Percentiles rank a stretch among this genome's conserved stretches.
Evolutionary conservation across 768 basidiomycete genomes (phyloP).

Genomic region (Mycena maculata): DNA sequence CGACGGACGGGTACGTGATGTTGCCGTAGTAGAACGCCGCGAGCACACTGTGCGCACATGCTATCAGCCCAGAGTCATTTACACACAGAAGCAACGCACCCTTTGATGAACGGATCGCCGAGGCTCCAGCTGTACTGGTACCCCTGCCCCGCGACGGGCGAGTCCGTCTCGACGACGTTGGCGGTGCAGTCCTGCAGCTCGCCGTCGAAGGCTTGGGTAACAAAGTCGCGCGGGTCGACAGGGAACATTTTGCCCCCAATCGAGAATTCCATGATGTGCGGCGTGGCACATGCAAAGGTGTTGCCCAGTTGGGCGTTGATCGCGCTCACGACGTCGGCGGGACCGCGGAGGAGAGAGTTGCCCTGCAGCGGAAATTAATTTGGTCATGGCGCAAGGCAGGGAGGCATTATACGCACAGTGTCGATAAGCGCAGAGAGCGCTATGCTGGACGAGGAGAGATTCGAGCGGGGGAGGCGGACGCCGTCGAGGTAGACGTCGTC

Average conservation of each 20-base stretch:
- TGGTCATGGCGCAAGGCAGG: too few relatives aligned
- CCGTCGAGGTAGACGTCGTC: conserved; percentile 82
- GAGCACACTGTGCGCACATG: conserved; percentile 59
- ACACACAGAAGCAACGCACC: conserved; percentile 54
- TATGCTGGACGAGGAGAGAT: conserved; percentile 58
- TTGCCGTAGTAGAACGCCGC: conserved; percentile 81
- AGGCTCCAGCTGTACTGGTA: conserved; percentile 84
- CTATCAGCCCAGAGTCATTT: neutral
- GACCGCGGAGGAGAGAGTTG: conserved; percentile 82
- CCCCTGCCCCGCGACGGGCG: conserved; percentile 62
- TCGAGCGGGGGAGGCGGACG: conserved; percentile 66
- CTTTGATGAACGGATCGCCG: conserved; percentile 80
- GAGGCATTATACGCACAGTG: conserved; percentile 70
- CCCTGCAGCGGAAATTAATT: conserved; percentile 68
- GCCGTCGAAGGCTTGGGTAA: conserved; percentile 53
- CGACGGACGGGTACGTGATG: conserved; percentile 63
- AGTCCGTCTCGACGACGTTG: conserved; percentile 72
- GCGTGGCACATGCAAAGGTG: conserved; percentile 65
- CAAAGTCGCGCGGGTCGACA: conserved; percentile 81
- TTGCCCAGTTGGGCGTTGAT: conserved; percentile 55
- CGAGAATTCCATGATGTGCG: conserved; percentile 73
- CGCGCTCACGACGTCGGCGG: conserved; percentile 67
- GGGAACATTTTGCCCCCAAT: conserved; percentile 79
- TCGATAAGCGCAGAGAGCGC: conserved; percentile 75
- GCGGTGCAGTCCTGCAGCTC: conserved; percentile 59